A percentile compares a stretch with the other conserved stretches of the same genome.
Evolutionary conservation across 169 alveolate genomes (phyloP).

Genomic region (Eimeria acervulina): DNA sequence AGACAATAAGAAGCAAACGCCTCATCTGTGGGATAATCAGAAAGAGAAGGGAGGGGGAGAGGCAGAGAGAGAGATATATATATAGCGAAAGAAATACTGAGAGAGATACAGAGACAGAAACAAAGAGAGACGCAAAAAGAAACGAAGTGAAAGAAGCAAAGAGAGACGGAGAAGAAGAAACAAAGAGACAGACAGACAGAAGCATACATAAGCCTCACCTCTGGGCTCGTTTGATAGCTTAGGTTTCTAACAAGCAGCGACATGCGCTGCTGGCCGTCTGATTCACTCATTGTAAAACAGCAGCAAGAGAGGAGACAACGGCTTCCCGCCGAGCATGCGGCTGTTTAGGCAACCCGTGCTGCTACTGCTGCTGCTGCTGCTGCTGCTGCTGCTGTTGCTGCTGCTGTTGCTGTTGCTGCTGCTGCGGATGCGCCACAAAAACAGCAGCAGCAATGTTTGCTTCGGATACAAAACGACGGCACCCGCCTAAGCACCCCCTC

Average conservation of each 20-base stretch:
- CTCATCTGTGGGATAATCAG: conserved; percentile 52
- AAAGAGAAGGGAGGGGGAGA: not conserved
- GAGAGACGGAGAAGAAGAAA: not conserved
- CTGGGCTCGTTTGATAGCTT: conserved; percentile 83
- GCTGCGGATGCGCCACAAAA: not conserved
- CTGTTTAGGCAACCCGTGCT: not conserved
- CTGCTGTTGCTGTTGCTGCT: conserved; percentile 49
- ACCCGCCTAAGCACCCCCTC: not conserved
- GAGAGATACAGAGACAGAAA: too few relatives aligned
- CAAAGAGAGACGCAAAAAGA: too few relatives aligned
- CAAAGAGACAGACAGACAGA: not conserved
- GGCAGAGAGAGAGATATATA: not conserved
- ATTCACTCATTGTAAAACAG: conserved; percentile 52
- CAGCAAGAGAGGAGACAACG: not conserved
- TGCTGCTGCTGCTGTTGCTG: conserved; percentile 61
- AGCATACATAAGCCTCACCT: conserved; percentile 5
- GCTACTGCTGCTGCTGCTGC: not conserved
- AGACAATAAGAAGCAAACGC: not conserved
- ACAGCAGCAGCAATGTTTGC: not conserved
- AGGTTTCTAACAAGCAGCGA: conserved; percentile 83
- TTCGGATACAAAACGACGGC: not conserved
- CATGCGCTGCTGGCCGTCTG: conserved; percentile 73
- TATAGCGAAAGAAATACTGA: too few relatives aligned
- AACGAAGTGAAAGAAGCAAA: too few relatives aligned
- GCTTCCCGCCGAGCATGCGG: not conserved